These are phyloP conservation scores for Orbilia oligospora DNA, from an alignment of 2,329 filamentous ascomycete species.

Conservation along the genomic window DNA sequence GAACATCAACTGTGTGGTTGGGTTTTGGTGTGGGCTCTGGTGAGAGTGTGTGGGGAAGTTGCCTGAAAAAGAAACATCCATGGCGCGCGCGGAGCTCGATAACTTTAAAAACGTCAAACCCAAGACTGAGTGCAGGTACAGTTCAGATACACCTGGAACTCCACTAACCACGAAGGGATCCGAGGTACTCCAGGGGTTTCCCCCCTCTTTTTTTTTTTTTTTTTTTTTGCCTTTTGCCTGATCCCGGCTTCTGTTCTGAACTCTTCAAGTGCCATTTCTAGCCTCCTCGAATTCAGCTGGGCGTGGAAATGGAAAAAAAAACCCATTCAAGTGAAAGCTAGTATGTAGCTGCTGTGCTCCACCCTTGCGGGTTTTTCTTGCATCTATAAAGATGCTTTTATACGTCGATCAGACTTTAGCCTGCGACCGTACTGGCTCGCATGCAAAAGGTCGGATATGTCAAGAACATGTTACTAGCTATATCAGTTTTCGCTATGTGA, in stretches of 20 bases:
- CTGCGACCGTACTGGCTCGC: slow-evolving; percentile 33
- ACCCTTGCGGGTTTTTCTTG: slow-evolving; percentile 58
- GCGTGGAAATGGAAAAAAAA: slow-evolving; percentile 11
- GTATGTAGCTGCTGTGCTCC: slow-evolving; percentile 33
- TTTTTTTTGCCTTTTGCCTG: slow-evolving; percentile 30
- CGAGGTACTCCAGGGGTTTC: slow-evolving; percentile 54
- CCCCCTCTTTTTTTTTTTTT: slow-evolving; percentile 18
- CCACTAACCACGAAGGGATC: slow-evolving; percentile 39
- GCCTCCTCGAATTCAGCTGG: slow-evolving; percentile 41
- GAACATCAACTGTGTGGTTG: slow-evolving; percentile 28
- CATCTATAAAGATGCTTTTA: slow-evolving; percentile 61
- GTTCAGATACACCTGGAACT: slow-evolving; percentile 52
- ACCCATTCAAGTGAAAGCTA: slow-evolving; percentile 2
- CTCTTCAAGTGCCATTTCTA: slow-evolving; percentile 45
- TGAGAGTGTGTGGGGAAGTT: slow-evolving; percentile 51
- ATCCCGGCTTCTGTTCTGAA: slow-evolving; percentile 37
- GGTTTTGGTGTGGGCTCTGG: slow-evolving; percentile 20
- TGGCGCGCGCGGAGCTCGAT: slow-evolving; percentile 61
- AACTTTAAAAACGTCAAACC: slow-evolving; percentile 60
- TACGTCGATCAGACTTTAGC: slow-evolving; percentile 60
- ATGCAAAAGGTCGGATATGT: slow-evolving; percentile 38
- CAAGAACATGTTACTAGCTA: slow-evolving; percentile 30
- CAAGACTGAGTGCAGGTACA: slow-evolving; percentile 55
- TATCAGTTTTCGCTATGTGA: slow-evolving; percentile 17
- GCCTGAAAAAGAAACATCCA: slow-evolving; percentile 57